Conservation (phyloP, 2,329 filamentous ascomycete species). For the Shiraia bambusicola region DNA sequence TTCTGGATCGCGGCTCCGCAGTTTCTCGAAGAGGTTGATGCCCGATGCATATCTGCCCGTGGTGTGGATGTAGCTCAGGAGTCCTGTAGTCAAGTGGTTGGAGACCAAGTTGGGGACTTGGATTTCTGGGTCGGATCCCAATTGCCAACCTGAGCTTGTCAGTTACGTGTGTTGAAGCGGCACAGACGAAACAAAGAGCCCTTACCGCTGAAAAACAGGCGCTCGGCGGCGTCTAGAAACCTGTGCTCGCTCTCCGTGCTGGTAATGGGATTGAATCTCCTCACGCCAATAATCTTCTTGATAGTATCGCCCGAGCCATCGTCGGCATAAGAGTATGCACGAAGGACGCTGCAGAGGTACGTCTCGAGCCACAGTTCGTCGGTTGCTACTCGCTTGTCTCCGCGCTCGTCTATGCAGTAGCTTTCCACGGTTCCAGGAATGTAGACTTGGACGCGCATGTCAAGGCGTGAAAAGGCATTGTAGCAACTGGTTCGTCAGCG, state of each 20-base stretch:
- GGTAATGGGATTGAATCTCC: slow-evolving; percentile 95
- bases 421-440: slow-evolving; percentile 96
- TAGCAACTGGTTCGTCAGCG: slow-evolving; percentile 67
- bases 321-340: slow-evolving; percentile 95
- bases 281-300: slow-evolving; percentile 94
- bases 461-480: slow-evolving; percentile 96
- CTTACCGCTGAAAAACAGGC: slow-evolving; percentile 86
- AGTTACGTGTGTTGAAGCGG: slow-evolving; percentile 5
- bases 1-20: slow-evolving; percentile 85
- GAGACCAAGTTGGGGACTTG: slow-evolving; percentile 96
- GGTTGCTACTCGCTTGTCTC: slow-evolving; percentile 88
- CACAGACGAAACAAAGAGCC: background rate
- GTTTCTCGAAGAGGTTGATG: slow-evolving; percentile 96
- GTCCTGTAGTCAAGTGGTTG: slow-evolving; percentile 91
- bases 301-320: slow-evolving; percentile 93
- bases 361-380: slow-evolving; percentile 97
- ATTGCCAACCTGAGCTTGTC: slow-evolving; percentile 70
- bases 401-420: slow-evolving; percentile 95
- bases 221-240: slow-evolving; percentile 91
- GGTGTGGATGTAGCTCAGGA: slow-evolving; percentile 92
- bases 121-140: slow-evolving; percentile 94
- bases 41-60: slow-evolving; percentile 92
- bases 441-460: slow-evolving; percentile 97
- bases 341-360: slow-evolving; percentile 89
- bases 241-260: slow-evolving; percentile 98